Conservation (phyloP, 805 yeast genomes). For the Danielozyma ontarioensis region DNA sequence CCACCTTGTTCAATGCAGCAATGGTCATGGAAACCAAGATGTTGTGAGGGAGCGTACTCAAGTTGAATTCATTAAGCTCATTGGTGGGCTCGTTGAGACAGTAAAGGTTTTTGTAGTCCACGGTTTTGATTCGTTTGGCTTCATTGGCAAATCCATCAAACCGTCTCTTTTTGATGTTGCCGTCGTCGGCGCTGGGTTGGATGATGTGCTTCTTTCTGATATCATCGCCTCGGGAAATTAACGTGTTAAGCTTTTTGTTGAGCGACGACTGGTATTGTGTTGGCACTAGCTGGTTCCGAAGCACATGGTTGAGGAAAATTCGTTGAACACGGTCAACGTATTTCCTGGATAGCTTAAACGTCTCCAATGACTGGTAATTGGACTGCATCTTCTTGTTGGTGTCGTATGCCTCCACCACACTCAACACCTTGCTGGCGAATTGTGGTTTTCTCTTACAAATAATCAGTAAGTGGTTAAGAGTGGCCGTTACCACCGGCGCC, state of each 20-base stretch:
- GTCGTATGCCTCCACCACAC: slow-evolving; percentile 57
- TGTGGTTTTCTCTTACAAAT: slow-evolving; percentile 66
- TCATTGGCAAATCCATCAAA: slow-evolving; percentile 38
- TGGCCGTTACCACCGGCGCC: slow-evolving; percentile 56
- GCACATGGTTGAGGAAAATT: slow-evolving; percentile 35
- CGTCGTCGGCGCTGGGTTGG: slow-evolving; percentile 21
- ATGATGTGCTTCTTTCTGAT: slow-evolving; percentile 36
- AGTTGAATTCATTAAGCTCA: slow-evolving; percentile 64
- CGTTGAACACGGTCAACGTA: slow-evolving; percentile 59
- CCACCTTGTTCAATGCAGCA: slow-evolving; percentile 56
- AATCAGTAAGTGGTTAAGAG: slow-evolving; percentile 57
- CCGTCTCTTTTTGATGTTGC: slow-evolving; percentile 29
- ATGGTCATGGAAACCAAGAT: slow-evolving; percentile 61
- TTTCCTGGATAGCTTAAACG: slow-evolving; percentile 52
- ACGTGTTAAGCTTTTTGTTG: slow-evolving; percentile 21
- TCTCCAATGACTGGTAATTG: slow-evolving; percentile 37
- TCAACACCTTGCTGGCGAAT: slow-evolving; percentile 50
- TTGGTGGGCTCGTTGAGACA: slow-evolving; percentile 58
- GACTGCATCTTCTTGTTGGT: slow-evolving; percentile 52
- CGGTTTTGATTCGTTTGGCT: slow-evolving; percentile 20
- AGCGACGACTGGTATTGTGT: slow-evolving; percentile 23
- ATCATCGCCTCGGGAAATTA: slow-evolving; percentile 35
- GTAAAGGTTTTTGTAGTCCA: slow-evolving; percentile 58
- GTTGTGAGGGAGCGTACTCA: slow-evolving; percentile 60
- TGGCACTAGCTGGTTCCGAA: slow-evolving; percentile 32